Percentiles rank a stretch among this genome's conserved stretches.
Conservation (phyloP, 345 rosid genomes). For the Linum lewisii region DNA sequence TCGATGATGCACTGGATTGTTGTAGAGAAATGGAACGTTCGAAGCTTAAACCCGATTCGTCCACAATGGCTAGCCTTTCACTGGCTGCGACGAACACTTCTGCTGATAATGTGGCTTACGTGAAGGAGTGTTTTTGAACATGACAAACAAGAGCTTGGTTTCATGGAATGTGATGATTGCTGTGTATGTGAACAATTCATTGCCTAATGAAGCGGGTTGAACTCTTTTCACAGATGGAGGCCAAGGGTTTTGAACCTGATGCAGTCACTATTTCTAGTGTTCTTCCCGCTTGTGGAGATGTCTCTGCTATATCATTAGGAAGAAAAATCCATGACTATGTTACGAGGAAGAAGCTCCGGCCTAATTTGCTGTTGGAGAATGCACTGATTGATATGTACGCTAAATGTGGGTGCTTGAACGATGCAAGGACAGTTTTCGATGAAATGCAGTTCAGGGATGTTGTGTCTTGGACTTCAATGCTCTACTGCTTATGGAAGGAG, state of each 20-base stretch:
- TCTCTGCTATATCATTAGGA: constrained; percentile 52
- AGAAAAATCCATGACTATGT: constrained; percentile 38
- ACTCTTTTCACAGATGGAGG: constrained; percentile 42
- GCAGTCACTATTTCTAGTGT: constrained; percentile 48
- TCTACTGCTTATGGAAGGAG: constrained; percentile 64
- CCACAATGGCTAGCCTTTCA: constrained; percentile 66
- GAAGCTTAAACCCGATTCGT: constrained; percentile 40
- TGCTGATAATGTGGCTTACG: constrained; percentile 35
- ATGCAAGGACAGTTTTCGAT: constrained; percentile 53
- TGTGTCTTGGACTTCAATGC: constrained; percentile 72
- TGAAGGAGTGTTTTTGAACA: constrained; percentile 46
- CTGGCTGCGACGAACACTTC: constrained; percentile 58
- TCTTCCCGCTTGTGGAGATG: constrained; percentile 74
- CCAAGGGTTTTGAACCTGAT: constrained; percentile 47
- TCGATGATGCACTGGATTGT: constrained; percentile 54
- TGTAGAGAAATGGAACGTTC: constrained; percentile 51
- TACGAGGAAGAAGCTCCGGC: constrained; percentile 37
- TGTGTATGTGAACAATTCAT: constrained; percentile 41
- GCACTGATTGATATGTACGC: constrained; percentile 69
- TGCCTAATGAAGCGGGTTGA: constrained; percentile 59
- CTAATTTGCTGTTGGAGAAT: constrained; percentile 60
- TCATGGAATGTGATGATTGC: constrained; percentile 80
- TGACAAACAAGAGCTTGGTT: constrained; percentile 36
- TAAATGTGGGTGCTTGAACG: constrained; percentile 49
- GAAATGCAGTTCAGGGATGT: constrained; percentile 47